Conservation (phyloP, 805 yeast species). For the Ogataea henricii region DNA sequence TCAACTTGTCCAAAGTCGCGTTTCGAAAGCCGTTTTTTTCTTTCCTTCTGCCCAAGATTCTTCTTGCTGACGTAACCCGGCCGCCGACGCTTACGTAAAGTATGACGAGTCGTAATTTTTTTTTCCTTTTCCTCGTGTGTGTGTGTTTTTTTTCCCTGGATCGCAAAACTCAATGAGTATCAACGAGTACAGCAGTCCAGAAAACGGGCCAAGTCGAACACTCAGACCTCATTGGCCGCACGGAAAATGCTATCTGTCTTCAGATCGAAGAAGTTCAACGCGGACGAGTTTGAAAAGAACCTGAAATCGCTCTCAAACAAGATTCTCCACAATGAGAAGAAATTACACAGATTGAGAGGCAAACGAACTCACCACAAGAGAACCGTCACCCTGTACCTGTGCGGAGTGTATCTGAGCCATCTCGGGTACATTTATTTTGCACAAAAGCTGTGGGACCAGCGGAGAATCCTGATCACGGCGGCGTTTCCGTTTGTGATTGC, state of each 20-base stretch:
- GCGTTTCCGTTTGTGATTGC: constrained; percentile 20
- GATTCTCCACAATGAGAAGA: constrained; percentile 33
- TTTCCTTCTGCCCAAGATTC: no score
- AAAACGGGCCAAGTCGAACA: no score
- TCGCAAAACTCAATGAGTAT: no score
- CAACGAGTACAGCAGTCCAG: no score
- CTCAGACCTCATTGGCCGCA: neutral
- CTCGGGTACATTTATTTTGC: constrained; percentile 25
- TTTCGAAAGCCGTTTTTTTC: no score
- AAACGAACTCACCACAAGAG: constrained; percentile 22
- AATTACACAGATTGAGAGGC: constrained; percentile 16
- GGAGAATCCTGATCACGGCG: constrained; percentile 6
- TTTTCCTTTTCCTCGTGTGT: no score
- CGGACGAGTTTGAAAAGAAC: constrained; percentile 46
- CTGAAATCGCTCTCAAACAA: constrained; percentile 40
- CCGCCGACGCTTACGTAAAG: no score
- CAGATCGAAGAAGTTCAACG: constrained; percentile 40
- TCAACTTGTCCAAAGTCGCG: no score
- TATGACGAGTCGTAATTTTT: no score
- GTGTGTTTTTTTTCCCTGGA: neutral
- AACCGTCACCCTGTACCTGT: constrained; percentile 21
- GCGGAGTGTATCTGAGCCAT: constrained; percentile 26
- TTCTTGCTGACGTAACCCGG: no score
- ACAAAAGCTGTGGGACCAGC: neutral
- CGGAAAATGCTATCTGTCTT: constrained; percentile 26